Conservation (phyloP, 345 rosid genomes). For the Fremontodendron californicum region DNA sequence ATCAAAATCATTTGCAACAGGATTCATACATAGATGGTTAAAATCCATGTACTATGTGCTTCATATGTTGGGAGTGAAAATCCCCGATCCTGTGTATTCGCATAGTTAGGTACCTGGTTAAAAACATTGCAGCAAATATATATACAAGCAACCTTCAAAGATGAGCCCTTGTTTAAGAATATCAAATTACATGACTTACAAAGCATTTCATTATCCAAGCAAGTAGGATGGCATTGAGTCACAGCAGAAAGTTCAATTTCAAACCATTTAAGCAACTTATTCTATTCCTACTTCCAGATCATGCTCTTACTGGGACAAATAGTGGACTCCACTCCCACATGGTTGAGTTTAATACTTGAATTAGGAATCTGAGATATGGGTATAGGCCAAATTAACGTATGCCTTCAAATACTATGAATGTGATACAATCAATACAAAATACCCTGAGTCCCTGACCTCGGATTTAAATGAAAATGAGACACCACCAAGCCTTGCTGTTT, state of each 20-base stretch:
- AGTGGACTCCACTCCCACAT: neutral
- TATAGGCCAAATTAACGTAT: no score
- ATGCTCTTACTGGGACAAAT: neutral
- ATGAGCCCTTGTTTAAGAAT: neutral
- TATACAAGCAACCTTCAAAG: neutral
- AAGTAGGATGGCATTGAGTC: neutral
- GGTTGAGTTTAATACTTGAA: neutral
- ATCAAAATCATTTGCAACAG: neutral
- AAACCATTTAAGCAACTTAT: neutral
- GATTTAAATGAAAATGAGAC: neutral
- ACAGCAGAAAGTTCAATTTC: neutral
- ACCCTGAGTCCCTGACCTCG: neutral
- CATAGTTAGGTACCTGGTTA: neutral
- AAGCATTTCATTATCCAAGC: neutral
- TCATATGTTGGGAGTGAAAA: neutral
- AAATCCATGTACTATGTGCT: neutral
- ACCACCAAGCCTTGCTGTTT: neutral
- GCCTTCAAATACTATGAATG: neutral
- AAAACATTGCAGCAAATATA: neutral
- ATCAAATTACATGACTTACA: neutral
- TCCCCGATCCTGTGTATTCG: neutral
- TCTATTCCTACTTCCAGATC: neutral
- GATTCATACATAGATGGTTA: neutral
- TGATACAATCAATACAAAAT: neutral
- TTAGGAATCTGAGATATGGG: neutral